Evolutionary conservation across 306 rosid species (phyloP).

Genomic region (Herpetospermum pedunculosum): DNA sequence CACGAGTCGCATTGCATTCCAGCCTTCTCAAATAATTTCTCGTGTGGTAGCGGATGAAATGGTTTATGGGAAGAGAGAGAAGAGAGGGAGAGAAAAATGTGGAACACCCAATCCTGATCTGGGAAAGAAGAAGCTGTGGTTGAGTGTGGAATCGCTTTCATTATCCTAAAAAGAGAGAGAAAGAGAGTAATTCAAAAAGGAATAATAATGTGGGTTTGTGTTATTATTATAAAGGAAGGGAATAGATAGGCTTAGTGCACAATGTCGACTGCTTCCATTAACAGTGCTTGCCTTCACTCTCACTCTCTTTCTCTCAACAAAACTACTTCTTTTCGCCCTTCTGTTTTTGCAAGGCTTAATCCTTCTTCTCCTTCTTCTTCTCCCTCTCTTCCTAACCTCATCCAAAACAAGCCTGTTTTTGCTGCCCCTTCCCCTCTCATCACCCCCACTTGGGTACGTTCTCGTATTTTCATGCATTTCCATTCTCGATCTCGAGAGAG

Average conservation of each 20-base stretch:
- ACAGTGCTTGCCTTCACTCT: conserved; percentile 36
- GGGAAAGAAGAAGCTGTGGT: conserved; percentile 56
- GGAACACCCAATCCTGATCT: conserved; percentile 71
- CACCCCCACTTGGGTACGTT: conserved; percentile 60
- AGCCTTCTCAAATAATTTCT: too few relatives aligned
- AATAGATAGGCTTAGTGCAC: conserved; percentile 16
- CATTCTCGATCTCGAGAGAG: too few relatives aligned
- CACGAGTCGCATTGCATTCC: too few relatives aligned
- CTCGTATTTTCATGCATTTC: neutral
- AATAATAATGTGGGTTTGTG: neutral
- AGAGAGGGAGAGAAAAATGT: conserved; percentile 17
- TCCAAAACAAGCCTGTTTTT: conserved; percentile 69
- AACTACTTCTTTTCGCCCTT: conserved; percentile 36
- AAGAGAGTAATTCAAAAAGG: neutral
- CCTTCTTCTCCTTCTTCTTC: conserved; percentile 1
- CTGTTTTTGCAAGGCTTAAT: too few relatives aligned
- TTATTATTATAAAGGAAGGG: conserved; percentile 12
- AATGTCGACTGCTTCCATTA: conserved; percentile 73
- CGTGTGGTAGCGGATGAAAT: too few relatives aligned
- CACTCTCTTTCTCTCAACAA: conserved; percentile 26
- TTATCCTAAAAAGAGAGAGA: conserved; percentile 20
- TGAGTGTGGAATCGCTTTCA: conserved; percentile 52
- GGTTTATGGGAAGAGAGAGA: neutral
- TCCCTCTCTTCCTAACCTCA: conserved; percentile 47
- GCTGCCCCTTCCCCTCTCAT: conserved; percentile 63